Evolutionary conservation across 78 protist genomes (phyloP).

Genomic region (slime mould (Dictyostelium discoideum)): dicty_2.7 NC_007088.5:4653001-4653500

Average conservation of each 20-base stretch:
- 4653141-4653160: conserved; percentile 15
- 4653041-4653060: background rate
- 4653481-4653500: background rate
- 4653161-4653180: conserved; percentile 46
- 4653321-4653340: too few species aligned
- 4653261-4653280: background rate
- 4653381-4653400: background rate
- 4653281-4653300: too few species aligned
- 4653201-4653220: background rate
- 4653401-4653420: too few species aligned
- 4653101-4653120: conserved; percentile 3
- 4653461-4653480: background rate
- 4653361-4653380: background rate
- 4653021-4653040: background rate
- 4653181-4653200: conserved; percentile 24
- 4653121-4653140: background rate
- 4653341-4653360: background rate
- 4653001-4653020: background rate
- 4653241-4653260: background rate
- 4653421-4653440: background rate
- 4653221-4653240: background rate
- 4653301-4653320: background rate
- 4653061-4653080: conserved; percentile 12
- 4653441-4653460: background rate
- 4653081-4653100: background rate